phyloP scores from a whole-genome alignment of 164 flowering plant genomes.

The Macadamia integrifolia region DNA sequence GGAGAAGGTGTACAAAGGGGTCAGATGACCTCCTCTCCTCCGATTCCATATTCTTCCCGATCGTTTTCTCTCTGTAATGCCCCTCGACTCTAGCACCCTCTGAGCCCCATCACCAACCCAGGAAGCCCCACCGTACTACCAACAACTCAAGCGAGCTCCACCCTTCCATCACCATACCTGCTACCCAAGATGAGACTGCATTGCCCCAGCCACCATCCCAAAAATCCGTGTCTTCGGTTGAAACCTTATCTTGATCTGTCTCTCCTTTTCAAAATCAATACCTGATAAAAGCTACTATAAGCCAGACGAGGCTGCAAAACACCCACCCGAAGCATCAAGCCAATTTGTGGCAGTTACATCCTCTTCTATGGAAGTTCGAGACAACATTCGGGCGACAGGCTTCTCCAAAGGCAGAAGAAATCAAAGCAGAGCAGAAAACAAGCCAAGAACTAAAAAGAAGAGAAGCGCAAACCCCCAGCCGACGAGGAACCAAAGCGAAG shows the following conservation, averaged over 20 bases:
- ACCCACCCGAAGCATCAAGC: neutral
- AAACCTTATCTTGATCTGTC: neutral
- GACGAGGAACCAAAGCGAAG: slow-evolving; percentile 16
- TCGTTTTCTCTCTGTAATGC: too few relatives aligned
- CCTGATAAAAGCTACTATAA: neutral
- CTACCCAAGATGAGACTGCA: neutral
- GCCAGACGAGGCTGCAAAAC: neutral
- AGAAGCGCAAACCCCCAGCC: neutral
- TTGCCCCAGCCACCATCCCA: slow-evolving; percentile 7
- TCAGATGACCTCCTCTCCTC: too few relatives aligned
- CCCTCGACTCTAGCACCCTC: neutral
- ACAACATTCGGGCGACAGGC: neutral
- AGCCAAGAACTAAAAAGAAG: slow-evolving; percentile 11
- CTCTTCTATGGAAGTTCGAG: neutral
- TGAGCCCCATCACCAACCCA: neutral
- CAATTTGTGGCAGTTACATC: neutral
- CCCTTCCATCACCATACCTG: slow-evolving; percentile 3
- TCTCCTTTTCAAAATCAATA: neutral
- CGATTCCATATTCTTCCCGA: too few relatives aligned
- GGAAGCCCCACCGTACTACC: neutral
- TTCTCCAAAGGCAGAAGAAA: slow-evolving; percentile 4
- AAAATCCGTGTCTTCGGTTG: neutral
- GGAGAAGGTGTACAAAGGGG: too few relatives aligned
- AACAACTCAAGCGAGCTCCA: slow-evolving; percentile 9
- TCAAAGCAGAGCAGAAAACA: slow-evolving; percentile 11